These are phyloP conservation scores for Quercus tomentella DNA, from an alignment of 331 rosid species.

Conservation along the genomic window DNA sequence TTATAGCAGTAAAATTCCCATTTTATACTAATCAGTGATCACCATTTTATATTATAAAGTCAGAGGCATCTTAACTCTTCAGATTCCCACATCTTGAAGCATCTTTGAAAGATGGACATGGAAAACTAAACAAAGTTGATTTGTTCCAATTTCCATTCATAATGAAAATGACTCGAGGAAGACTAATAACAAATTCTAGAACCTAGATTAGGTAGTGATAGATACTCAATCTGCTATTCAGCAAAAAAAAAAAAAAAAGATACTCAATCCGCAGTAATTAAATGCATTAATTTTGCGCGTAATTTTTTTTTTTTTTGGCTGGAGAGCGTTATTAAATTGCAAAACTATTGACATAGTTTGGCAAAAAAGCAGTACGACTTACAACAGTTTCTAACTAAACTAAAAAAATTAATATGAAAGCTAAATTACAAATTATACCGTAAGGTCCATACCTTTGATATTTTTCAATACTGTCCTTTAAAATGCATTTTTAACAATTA, in stretches of 20 bases:
- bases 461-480: no score
- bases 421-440: background rate
- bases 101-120: slow-evolving; percentile 6
- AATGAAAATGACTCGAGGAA: slow-evolving; percentile 5
- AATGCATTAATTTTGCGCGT: no score
- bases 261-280: background rate
- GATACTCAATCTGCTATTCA: slow-evolving; percentile 8
- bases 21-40: background rate
- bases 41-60: slow-evolving; percentile 9
- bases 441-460: no score
- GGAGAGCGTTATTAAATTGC: no score
- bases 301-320: no score
- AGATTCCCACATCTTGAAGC: slow-evolving; percentile 24
- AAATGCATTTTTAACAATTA: no score
- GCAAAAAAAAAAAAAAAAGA: no score
- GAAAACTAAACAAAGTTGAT: background rate
- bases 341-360: no score
- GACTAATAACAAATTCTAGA: background rate
- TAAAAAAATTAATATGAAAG: background rate
- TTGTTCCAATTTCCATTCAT: slow-evolving; percentile 10
- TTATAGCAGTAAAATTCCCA: no score
- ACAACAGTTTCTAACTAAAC: no score
- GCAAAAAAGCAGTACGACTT: no score
- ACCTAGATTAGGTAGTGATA: slow-evolving; percentile 19
- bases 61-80: slow-evolving; percentile 19